Base-by-base conservation (phyloP, 73 alveolate genomes). In the Paramecium sexaurelia region DNA sequence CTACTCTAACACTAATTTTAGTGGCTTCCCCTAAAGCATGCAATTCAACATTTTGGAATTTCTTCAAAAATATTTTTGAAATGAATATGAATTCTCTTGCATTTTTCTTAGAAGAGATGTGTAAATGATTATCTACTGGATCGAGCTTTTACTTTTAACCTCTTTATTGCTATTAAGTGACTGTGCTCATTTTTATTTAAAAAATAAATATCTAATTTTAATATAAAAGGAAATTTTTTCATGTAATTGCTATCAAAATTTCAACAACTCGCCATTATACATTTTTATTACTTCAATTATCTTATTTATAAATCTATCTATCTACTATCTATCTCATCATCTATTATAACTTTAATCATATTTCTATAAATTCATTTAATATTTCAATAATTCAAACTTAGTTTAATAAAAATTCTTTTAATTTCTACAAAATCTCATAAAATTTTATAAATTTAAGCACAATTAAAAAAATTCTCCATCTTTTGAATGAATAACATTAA, bases 21-120 rank as follows among this genome's bases (percentile, higher is more conserved):
- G 90, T 78, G 19, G 90, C 90, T 22, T 78, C 90, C 19, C 90
- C 90, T 40, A 78, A 43, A 15, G 90, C 90, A 78, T 78, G 90
- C 47, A 78, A 45, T 78, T 78, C 90, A 22, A 78, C 55, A 45
- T 37, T 43, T 22, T 43, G 27, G 71, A 78, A 78, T 45, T 78
- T 78, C 73, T 78, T 78, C 69, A 78, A 43, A 39, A 78, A 78
- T 20, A 78, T 78, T 43, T 78, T 78, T 22, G 90, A 56, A 24
- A 78, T 78, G 45, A 78, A 78, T 19, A 78, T 78, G 73, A 78
- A 78, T 41, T 37, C 90, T 40, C 73, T 37, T 7, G 90, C 75
- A 78, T 43, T 78, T 33, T 78, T 78, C 73, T 78, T 78, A 10
- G 43, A 36, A 36, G 90, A 78, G 27, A 78, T 26, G 11, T 78